Percentiles rank a stretch among this genome's conserved stretches.
phyloP scores from a whole-genome alignment of 139 green algal genomes.

The Coccomyxa sp. region DNA sequence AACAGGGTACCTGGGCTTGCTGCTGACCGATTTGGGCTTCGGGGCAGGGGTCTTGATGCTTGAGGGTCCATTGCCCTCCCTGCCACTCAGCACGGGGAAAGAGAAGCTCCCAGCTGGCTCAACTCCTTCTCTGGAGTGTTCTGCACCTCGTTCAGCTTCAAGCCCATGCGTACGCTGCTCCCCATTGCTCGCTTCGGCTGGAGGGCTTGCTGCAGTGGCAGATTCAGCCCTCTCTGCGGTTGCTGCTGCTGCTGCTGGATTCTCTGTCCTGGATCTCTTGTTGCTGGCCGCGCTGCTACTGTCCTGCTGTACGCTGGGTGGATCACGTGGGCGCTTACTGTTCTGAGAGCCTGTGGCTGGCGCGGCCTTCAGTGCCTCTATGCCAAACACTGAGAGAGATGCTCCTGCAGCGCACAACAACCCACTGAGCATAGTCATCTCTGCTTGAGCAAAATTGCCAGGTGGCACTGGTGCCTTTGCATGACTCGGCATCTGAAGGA shows the following conservation, averaged over 20 bases:
- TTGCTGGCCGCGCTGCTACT: background rate
- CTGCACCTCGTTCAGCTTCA: too few species aligned
- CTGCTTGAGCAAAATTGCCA: background rate
- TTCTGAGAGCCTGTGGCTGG: background rate
- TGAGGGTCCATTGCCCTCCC: too few species aligned
- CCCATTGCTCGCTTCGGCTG: background rate
- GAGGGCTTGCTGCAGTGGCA: background rate
- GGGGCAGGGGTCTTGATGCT: too few species aligned
- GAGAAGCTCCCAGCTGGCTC: too few species aligned
- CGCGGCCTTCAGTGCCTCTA: background rate
- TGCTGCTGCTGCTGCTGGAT: background rate
- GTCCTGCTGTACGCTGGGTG: too few species aligned
- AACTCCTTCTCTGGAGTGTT: too few species aligned
- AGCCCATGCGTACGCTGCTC: too few species aligned
- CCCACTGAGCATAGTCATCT: background rate
- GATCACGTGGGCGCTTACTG: background rate
- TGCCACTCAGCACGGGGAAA: too few species aligned
- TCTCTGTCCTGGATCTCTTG: background rate
- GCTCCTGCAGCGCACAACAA: background rate
- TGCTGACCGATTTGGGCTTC: too few species aligned
- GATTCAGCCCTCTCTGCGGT: background rate
- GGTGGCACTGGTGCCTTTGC: background rate
- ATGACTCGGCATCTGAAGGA: background rate
- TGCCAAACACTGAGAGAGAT: background rate
- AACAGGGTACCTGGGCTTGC: too few species aligned